Evolutionary conservation across 345 rosid species (phyloP).

Genomic region (Hirschfeldia incana): DNA sequence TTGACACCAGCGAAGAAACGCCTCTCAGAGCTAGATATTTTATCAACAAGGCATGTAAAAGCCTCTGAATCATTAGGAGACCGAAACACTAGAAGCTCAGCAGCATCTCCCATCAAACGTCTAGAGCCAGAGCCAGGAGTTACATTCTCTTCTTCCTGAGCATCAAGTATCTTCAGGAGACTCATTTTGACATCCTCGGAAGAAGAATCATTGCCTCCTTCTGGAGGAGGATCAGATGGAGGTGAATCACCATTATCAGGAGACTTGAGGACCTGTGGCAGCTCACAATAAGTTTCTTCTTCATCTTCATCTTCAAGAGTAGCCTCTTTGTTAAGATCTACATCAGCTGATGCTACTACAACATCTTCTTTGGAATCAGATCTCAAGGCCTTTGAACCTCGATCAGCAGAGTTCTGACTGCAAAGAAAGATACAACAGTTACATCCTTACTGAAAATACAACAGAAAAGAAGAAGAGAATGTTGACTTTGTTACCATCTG

Average conservation of each 20-base stretch:
- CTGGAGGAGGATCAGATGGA: conserved; percentile 34
- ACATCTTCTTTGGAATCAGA: conserved; percentile 28
- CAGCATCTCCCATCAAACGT: conserved; percentile 26
- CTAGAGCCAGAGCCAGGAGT: conserved; percentile 45
- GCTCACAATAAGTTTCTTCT: conserved; percentile 39
- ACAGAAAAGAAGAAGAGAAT: background rate
- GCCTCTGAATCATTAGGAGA: conserved; percentile 70
- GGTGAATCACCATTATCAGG: conserved; percentile 19
- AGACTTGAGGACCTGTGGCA: too few species aligned
- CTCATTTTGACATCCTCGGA: conserved; percentile 37
- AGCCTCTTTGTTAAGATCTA: conserved; percentile 50
- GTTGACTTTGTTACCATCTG: conserved; percentile 49
- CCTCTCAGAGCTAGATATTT: conserved; percentile 47
- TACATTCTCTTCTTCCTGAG: conserved; percentile 40
- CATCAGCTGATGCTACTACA: conserved; percentile 30
- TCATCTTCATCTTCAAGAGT: conserved; percentile 44
- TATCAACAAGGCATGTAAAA: conserved; percentile 61
- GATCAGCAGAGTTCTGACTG: conserved; percentile 56
- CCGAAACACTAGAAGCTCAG: conserved; percentile 60
- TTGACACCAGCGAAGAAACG: conserved; percentile 47
- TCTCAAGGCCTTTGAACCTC: conserved; percentile 39
- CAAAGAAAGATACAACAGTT: background rate
- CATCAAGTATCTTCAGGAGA: conserved; percentile 37
- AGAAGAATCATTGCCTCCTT: conserved; percentile 36
- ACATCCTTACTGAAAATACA: background rate